Conservation (phyloP, 2,329 filamentous ascomycete genomes). For the Pseudocercospora vitis region DNA sequence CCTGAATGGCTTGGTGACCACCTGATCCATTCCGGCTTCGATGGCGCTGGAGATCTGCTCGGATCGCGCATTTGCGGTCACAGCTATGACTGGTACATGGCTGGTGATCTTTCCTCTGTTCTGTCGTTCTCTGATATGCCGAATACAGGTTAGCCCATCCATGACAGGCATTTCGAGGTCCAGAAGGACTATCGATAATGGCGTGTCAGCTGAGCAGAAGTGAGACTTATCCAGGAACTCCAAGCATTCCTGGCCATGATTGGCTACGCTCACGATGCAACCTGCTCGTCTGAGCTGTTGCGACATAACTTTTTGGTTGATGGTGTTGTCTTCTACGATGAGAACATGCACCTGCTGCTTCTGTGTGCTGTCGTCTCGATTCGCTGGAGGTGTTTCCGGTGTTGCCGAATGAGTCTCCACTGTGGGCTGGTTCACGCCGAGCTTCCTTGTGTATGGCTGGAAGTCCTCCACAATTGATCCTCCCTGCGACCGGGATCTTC, state of each 20-base stretch:
- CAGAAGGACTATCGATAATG: constrained; percentile 35
- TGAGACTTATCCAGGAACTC: constrained; percentile 30
- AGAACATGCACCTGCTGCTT: constrained; percentile 32
- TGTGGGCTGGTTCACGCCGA: neutral
- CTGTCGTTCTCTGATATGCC: constrained; percentile 35
- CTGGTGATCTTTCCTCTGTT: constrained; percentile 40
- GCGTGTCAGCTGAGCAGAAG: constrained; percentile 26
- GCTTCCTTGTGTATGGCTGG: constrained; percentile 15
- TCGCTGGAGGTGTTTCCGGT: neutral
- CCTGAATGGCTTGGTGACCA: constrained; percentile 40
- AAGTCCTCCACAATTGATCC: constrained; percentile 18
- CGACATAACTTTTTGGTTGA: constrained; percentile 38
- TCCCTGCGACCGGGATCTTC: constrained; percentile 1
- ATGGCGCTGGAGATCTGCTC: constrained; percentile 37
- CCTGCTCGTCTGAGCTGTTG: constrained; percentile 31
- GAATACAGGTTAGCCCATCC: constrained; percentile 36
- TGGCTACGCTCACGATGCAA: constrained; percentile 35
- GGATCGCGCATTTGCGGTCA: constrained; percentile 38
- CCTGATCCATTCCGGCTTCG: constrained; percentile 38
- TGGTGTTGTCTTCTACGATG: constrained; percentile 37
- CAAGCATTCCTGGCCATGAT: constrained; percentile 39
- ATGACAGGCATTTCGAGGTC: constrained; percentile 41
- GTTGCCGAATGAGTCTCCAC: neutral
- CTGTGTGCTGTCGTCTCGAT: neutral
- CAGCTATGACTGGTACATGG: constrained; percentile 37